phyloP scores from a whole-genome alignment of 208 protist genomes.

The Leishmania major region DNA sequence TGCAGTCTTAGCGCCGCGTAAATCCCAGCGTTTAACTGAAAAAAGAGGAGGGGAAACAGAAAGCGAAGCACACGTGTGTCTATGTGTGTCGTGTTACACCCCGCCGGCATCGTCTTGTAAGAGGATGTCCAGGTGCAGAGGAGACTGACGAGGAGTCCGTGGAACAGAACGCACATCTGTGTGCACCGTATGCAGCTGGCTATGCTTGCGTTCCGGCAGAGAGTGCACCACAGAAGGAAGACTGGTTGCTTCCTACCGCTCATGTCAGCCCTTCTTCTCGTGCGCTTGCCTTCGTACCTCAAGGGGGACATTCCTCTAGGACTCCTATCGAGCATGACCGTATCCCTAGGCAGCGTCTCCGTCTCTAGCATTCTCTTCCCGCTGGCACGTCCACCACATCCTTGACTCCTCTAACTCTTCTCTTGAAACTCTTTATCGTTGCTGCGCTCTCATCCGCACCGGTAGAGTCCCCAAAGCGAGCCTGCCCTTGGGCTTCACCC shows the following conservation, averaged over 20 bases:
- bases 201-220: neutral
- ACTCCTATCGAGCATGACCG: neutral
- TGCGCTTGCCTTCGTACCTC: neutral
- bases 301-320: neutral
- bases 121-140: neutral
- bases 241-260: neutral
- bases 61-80: neutral
- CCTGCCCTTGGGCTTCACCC: neutral
- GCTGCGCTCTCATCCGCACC: neutral
- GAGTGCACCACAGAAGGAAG: neutral
- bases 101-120: neutral
- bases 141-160: neutral
- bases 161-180: neutral
- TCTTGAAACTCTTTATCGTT: neutral
- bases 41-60: neutral
- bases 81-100: neutral
- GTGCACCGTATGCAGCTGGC: neutral
- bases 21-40: neutral
- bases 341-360: neutral
- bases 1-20: neutral
- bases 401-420: neutral
- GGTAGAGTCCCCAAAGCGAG: neutral
- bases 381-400: neutral
- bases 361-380: neutral
- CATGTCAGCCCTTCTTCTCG: neutral